Evolutionary conservation across 2,329 filamentous ascomycete genomes (phyloP), one percentile per base, ranked within the genome.

Genomic region (Tolypocladium guangdongense): DNA sequence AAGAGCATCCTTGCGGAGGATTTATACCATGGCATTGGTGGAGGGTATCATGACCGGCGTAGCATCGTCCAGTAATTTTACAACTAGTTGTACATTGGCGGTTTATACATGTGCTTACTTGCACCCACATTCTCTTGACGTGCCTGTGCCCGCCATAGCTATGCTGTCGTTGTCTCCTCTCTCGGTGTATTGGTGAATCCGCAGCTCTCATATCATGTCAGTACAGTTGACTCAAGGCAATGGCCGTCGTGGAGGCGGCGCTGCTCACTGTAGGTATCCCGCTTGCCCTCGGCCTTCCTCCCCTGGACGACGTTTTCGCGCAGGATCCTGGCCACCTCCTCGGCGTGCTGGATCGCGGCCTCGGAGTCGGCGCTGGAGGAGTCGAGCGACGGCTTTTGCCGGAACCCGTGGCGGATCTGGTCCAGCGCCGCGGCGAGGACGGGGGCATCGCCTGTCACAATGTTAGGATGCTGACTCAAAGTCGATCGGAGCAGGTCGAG

Each of bases 131-230:
- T 66, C 64, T 8, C 63, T 59, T n/a, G 57, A 49, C n/a, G 54
- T 55, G 39, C 64, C 65, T 2, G 57, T 67, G 55, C 71, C 75
- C 2, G 78, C 77, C 51, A 82, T 75, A 71, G 91, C 95, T 63
- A 96, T 82, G 36, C 86, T 88, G 62, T 96, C 90, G 66, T 99
- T 99, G 71, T 97, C 88, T 52, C 93, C 90, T 59, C 89, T 79
- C 70, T 99, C 92, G 33, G 87, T 99, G 59, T 95, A 75, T 56
- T 95, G 81, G 68, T 97, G 93, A 71, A 99, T 96, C 51, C 86
- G 80, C 54, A 97, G 73, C 66, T 87, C 90, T 96, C 39, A 14
- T 10, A n/a, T 47, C 30, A 2, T 38, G 43, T 41, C 27, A 43
- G 3, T 48, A 55, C 53, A 53, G 38, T 49, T 41, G 12, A 20